Evolutionary conservation across 257 asterid genomes (phyloP).

Genomic region (Salvia splendens): DNA sequence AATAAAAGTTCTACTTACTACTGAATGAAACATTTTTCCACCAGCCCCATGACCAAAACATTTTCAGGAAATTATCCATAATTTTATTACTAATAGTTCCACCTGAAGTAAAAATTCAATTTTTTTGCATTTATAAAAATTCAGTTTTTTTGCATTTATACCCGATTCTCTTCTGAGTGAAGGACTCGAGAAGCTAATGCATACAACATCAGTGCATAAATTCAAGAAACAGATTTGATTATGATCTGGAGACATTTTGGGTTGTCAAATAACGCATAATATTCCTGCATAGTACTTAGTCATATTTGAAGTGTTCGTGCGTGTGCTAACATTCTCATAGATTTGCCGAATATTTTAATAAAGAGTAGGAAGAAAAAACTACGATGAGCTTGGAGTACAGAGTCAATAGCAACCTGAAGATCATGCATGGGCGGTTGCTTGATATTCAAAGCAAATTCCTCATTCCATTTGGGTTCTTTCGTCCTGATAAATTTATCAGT

Average conservation of each 20-base stretch:
- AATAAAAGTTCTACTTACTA: not conserved
- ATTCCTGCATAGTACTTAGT: not conserved
- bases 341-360: not conserved
- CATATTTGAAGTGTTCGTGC: not conserved
- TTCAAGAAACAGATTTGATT: not conserved
- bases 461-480: constrained; percentile 95
- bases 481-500: constrained; percentile 60
- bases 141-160: too few species aligned
- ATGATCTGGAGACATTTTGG: constrained; percentile 4
- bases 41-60: not conserved
- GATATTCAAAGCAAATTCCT: constrained; percentile 85
- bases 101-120: not conserved
- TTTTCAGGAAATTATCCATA: not conserved
- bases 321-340: not conserved
- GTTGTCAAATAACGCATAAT: constrained; percentile 5
- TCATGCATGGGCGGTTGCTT: constrained; percentile 65
- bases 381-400: not conserved
- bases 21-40: not conserved
- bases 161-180: not conserved
- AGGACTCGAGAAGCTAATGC: not conserved
- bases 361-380: constrained; percentile 5
- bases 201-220: not conserved
- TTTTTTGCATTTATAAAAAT: too few species aligned
- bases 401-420: constrained; percentile 71
- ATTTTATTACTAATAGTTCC: not conserved